phyloP scores from a whole-genome alignment of 345 rosid species.

The Populus nigra region DNA sequence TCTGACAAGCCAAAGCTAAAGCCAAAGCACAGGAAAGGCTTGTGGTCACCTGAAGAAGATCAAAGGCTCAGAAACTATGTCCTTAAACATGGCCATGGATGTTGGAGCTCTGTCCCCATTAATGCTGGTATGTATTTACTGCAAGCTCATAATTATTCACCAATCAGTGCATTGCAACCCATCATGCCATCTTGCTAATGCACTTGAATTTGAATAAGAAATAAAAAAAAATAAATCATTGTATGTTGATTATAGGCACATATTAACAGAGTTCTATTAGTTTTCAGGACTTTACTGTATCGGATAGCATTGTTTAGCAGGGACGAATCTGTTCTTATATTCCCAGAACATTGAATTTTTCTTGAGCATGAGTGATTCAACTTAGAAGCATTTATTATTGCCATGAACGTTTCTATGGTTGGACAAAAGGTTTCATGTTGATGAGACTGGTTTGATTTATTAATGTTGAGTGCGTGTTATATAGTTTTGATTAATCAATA shows the following conservation, averaged over 20 bases:
- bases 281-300: background rate
- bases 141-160: background rate
- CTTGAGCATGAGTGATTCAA: background rate
- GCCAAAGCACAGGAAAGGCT: conserved; percentile 64
- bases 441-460: background rate
- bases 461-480: background rate
- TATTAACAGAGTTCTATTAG: no score
- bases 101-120: conserved; percentile 87
- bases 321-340: background rate
- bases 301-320: background rate
- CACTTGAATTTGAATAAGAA: background rate
- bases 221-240: no score
- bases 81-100: conserved; percentile 66
- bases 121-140: conserved; percentile 57
- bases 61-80: conserved; percentile 60
- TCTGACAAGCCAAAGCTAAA: conserved; percentile 50
- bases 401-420: background rate
- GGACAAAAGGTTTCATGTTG: background rate
- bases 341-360: background rate
- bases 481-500: background rate
- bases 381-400: background rate
- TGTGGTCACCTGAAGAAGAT: conserved; percentile 99
- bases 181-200: background rate
- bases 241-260: background rate
- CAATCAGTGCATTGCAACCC: background rate